These are phyloP conservation scores for Pythium apleroticum DNA, from an alignment of 352 stramenopile genomes.

Conservation along the genomic window DNA sequence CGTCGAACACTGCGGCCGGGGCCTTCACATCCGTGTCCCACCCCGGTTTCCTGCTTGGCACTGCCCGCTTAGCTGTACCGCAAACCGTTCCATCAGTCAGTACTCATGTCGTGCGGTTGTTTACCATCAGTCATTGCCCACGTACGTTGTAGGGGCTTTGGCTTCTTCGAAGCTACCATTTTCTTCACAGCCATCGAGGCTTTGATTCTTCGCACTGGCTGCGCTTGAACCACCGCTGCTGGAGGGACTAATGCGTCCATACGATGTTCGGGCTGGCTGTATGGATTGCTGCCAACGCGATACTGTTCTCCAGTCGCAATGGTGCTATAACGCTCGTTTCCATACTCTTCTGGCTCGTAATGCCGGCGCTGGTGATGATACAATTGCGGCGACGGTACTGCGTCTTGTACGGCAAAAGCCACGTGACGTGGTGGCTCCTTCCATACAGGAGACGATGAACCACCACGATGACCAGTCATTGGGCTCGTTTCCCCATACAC, in stretches of 20 bases:
- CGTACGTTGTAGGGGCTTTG: conserved; percentile 2
- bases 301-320: background rate
- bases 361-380: conserved; percentile 26
- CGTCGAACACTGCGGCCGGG: conserved; percentile 42
- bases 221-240: background rate
- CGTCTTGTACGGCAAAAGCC: conserved; percentile 48
- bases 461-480: background rate
- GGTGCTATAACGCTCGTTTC: background rate
- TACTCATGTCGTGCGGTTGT: background rate
- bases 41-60: conserved; percentile 28
- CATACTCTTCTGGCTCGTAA: background rate
- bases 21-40: conserved; percentile 47
- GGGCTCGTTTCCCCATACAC: background rate
- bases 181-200: background rate
- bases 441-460: background rate
- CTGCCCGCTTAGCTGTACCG: background rate
- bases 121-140: background rate
- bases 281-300: background rate
- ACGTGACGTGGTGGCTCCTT: conserved; percentile 30
- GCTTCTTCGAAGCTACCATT: background rate
- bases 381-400: conserved; percentile 39
- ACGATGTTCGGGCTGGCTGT: background rate
- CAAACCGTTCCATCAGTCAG: background rate
- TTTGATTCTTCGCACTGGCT: background rate
- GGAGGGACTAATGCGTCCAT: background rate